A percentile compares a stretch with the other conserved stretches of the same genome.
These are phyloP conservation scores for Phyllosticta ampelicida DNA, from an alignment of 2,329 filamentous ascomycete species.

Conservation along the genomic window DNA sequence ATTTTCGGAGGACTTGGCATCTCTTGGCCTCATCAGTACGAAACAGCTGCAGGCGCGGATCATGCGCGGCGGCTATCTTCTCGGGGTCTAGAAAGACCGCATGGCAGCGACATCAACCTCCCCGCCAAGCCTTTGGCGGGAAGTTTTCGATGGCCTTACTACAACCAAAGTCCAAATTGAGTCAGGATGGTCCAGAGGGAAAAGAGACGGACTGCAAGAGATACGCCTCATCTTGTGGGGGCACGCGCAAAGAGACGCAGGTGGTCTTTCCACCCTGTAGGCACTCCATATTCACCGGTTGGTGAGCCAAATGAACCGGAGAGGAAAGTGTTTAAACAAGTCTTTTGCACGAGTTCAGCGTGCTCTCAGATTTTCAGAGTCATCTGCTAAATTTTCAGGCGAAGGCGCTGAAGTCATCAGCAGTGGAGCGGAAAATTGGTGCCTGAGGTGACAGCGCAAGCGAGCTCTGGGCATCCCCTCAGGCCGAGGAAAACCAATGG, in stretches of 20 bases:
- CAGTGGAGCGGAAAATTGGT: background rate
- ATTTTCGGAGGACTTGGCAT: background rate
- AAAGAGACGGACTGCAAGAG: background rate
- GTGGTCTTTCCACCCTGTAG: background rate
- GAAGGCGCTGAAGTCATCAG: background rate
- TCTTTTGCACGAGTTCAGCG: background rate
- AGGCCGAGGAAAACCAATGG: background rate
- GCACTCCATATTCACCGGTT: background rate
- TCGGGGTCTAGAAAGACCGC: background rate
- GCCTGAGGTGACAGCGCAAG: background rate
- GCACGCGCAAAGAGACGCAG: background rate
- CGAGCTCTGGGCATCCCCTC: background rate
- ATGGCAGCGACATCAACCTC: background rate
- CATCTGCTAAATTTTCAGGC: background rate
- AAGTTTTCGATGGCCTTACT: background rate
- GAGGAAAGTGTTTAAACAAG: background rate
- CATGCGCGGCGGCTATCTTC: background rate
- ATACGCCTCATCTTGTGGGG: background rate
- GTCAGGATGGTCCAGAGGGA: background rate
- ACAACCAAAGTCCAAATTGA: background rate
- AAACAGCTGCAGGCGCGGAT: conserved; percentile 6
- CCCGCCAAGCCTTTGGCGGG: background rate
- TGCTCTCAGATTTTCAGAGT: background rate
- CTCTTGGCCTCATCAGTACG: conserved; percentile 8
- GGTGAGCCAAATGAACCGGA: background rate